Evolutionary conservation across 768 basidiomycete species (phyloP).

Genomic region (Ephemerocybe angulata): DNA sequence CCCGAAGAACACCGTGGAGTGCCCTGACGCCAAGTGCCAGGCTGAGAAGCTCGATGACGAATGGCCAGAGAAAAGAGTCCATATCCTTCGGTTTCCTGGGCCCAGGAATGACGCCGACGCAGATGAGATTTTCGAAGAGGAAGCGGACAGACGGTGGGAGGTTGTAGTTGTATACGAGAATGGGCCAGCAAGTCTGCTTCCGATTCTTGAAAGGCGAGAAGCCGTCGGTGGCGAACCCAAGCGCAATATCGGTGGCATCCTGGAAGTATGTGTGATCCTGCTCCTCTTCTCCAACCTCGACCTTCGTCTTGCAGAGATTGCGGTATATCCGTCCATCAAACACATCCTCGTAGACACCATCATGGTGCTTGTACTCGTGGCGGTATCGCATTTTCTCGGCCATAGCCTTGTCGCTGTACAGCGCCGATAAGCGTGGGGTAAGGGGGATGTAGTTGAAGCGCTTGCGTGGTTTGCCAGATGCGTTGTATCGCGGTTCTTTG

Average conservation of each 20-base stretch:
- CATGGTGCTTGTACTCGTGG: constrained; percentile 15
- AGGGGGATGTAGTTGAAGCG: constrained; percentile 35
- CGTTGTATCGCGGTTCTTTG: constrained; percentile 11
- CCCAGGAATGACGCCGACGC: constrained; percentile 42
- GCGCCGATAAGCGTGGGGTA: constrained; percentile 21
- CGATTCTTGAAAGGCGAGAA: constrained; percentile 35
- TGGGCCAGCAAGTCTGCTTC: constrained; percentile 35
- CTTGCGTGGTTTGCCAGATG: constrained; percentile 19
- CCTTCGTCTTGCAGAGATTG: constrained; percentile 15
- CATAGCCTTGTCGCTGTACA: constrained; percentile 19
- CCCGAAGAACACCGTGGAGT: constrained; percentile 15
- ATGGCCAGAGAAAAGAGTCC: constrained; percentile 41
- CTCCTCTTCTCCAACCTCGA: constrained; percentile 17
- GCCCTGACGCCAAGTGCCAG: constrained; percentile 34
- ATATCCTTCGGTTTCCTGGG: constrained; percentile 40
- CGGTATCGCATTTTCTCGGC: constrained; percentile 28
- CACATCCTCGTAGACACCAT: constrained; percentile 27
- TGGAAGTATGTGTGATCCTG: constrained; percentile 32
- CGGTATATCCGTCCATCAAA: constrained; percentile 34
- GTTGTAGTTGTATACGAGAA: constrained; percentile 37
- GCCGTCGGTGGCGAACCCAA: constrained; percentile 41
- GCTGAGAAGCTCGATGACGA: constrained; percentile 32
- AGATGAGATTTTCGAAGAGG: constrained; percentile 32
- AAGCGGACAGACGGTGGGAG: constrained; percentile 30
- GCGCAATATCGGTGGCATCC: constrained; percentile 36